Conservation (phyloP, 1,284 basidiomycete species). For the Cryptococcus sp. region DNA sequence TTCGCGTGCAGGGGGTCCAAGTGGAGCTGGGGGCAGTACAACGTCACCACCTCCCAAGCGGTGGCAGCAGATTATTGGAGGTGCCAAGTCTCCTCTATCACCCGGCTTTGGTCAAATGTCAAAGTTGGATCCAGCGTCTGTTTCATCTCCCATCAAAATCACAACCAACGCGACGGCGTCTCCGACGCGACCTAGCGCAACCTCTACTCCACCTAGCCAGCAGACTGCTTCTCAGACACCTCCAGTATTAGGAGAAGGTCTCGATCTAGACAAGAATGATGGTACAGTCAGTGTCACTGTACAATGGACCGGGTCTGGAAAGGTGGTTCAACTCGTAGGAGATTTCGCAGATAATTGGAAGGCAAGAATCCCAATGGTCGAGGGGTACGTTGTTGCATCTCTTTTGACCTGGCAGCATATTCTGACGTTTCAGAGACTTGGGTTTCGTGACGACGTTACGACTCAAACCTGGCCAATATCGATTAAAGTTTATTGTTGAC, state of each 20-base stretch:
- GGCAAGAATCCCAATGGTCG: constrained; percentile 52
- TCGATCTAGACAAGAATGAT: too few species aligned
- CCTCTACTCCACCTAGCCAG: not conserved
- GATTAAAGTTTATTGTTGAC: constrained; percentile 94
- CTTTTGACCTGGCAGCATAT: constrained; percentile 1
- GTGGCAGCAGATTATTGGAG: constrained; percentile 34
- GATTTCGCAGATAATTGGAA: constrained; percentile 58
- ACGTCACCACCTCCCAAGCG: constrained; percentile 2
- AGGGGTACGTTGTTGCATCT: constrained; percentile 39
- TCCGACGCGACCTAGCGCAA: constrained; percentile 17
- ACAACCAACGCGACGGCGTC: not conserved
- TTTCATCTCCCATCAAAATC: constrained; percentile 16
- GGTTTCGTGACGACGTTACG: constrained; percentile 51
- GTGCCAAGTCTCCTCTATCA: constrained; percentile 21
- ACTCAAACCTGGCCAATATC: constrained; percentile 86
- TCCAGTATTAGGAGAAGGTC: constrained; percentile 7
- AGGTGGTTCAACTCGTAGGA: constrained; percentile 56
- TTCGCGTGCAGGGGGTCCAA: constrained; percentile 2
- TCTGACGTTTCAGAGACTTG: constrained; percentile 36
- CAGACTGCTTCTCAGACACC: constrained; percentile 18
- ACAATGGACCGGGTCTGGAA: constrained; percentile 49
- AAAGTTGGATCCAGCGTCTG: constrained; percentile 17
- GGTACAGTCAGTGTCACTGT: constrained; percentile 41
- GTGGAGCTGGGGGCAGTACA: constrained; percentile 1
- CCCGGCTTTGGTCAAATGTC: constrained; percentile 31